phyloP scores from a whole-genome alignment of 805 yeast species.

The Lachancea fermentati region DNA sequence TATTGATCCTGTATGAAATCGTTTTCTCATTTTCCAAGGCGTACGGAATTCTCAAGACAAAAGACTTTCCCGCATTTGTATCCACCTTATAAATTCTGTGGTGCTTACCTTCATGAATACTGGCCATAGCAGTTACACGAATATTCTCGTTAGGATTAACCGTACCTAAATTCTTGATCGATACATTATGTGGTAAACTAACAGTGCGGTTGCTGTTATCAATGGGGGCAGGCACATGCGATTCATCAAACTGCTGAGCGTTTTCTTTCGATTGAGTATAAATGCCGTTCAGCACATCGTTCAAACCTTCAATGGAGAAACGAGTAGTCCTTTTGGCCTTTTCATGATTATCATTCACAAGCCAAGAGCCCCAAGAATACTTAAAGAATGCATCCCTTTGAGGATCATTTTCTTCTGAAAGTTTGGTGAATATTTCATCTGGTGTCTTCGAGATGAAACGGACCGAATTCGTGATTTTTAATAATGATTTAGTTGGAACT shows the following conservation, averaged over 20 bases:
- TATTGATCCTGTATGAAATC: constrained; percentile 62
- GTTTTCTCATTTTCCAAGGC: constrained; percentile 60
- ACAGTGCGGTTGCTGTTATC: constrained; percentile 38
- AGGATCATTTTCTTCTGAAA: constrained; percentile 60
- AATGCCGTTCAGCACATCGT: constrained; percentile 44
- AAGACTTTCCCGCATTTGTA: constrained; percentile 53
- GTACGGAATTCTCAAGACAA: constrained; percentile 83
- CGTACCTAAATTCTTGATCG: constrained; percentile 39
- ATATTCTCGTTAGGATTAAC: constrained; percentile 40
- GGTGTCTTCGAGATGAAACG: constrained; percentile 32
- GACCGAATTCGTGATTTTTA: not conserved
- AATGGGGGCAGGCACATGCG: constrained; percentile 32
- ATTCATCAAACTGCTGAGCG: constrained; percentile 21
- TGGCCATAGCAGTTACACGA: constrained; percentile 63
- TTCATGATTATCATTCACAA: constrained; percentile 68
- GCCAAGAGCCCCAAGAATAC: constrained; percentile 95
- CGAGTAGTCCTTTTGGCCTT: constrained; percentile 71
- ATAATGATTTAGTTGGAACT: not conserved
- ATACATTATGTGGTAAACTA: constrained; percentile 45
- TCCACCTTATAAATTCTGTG: constrained; percentile 78
- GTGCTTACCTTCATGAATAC: constrained; percentile 91
- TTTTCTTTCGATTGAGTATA: constrained; percentile 35
- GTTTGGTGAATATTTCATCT: constrained; percentile 42
- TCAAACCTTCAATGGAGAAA: constrained; percentile 76
- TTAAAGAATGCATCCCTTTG: constrained; percentile 69